phyloP scores from a whole-genome alignment of 164 flowering plant species.

The Nymphaea colorata region DNA sequence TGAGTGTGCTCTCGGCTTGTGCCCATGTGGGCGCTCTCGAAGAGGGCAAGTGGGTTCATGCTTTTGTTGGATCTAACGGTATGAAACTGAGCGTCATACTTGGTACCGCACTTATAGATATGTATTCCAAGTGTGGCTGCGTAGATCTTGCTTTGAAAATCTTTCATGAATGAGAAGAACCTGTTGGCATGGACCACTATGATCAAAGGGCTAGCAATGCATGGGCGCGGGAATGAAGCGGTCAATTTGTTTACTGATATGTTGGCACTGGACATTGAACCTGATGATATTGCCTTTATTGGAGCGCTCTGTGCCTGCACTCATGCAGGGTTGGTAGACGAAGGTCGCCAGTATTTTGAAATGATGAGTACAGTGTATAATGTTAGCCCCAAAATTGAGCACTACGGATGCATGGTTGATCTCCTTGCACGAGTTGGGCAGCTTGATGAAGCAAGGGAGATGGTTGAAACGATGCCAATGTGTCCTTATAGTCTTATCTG shows the following conservation, averaged over 20 bases:
- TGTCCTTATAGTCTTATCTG: constrained; percentile 25
- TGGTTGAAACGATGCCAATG: constrained; percentile 26
- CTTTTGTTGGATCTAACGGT: constrained; percentile 15
- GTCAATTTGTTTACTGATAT: constrained; percentile 11
- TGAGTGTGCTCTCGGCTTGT: constrained; percentile 20
- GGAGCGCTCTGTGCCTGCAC: constrained; percentile 25
- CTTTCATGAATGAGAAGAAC: constrained; percentile 18
- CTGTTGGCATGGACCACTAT: constrained; percentile 23
- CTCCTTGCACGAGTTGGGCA: constrained; percentile 25
- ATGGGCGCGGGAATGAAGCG: constrained; percentile 21
- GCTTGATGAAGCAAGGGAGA: constrained; percentile 17
- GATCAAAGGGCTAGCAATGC: constrained; percentile 29
- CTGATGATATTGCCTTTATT: constrained; percentile 21
- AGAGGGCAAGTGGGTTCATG: constrained; percentile 26
- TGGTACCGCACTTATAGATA: constrained; percentile 25
- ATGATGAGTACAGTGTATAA: constrained; percentile 14
- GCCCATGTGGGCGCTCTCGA: constrained; percentile 20
- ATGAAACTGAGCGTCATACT: constrained; percentile 14
- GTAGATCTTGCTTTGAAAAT: constrained; percentile 20
- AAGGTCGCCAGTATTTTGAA: constrained; percentile 18
- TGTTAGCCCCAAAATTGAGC: constrained; percentile 22
- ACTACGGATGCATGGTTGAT: constrained; percentile 42
- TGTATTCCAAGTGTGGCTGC: constrained; percentile 29
- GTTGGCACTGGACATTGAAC: constrained; percentile 13
- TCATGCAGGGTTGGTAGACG: constrained; percentile 21